Evolutionary conservation across 768 basidiomycete genomes (phyloP), one percentile per base, ranked within the genome.

Genomic region (Clitopilus hobsonii): DNA sequence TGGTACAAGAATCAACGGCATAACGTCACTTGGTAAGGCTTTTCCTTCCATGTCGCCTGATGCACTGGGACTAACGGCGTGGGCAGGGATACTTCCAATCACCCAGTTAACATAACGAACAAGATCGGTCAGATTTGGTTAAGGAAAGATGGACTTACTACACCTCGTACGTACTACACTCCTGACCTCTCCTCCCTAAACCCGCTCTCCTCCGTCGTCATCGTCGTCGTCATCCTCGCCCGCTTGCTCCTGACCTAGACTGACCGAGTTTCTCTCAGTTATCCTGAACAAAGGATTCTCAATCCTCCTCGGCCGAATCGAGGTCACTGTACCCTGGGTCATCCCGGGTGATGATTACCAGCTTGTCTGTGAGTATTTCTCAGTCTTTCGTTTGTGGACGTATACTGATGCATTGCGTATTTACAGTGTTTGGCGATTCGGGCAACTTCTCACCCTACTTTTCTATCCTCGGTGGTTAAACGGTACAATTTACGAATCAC

Each of bases 361-460:
- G 28, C 47, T 69, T 27, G 66, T 63, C 53, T 54, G 67, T 69
- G 56, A 60, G 69, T 65, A 22, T 5, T 47, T 32, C 6, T 45
- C 23, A n/a, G n/a, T 38, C n/a, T 18, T n/a, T n/a, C n/a, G n/a
- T n/a, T n/a, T n/a, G n/a, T n/a, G n/a, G n/a, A n/a, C n/a, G n/a
- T n/a, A n/a, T n/a, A n/a, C 28, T 38, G 13, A 16, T 7, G 16
- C 16, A 20, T n/a, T n/a, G n/a, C n/a, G n/a, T n/a, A n/a, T 45
- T 10, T 36, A n/a, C 51, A 81, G 80, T 82, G 49, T 71, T 81
- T 36, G 79, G 79, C 11, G 80, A 80, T 63, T 80, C 78, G 45
- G 79, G 78, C 16, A 71, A 81, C 58, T 67, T 66, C 36, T 71
- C 71, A 1, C 65, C 66, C 28, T 24, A 23, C 5, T 69, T 71